Conservation (phyloP, 2,329 filamentous ascomycete genomes). For the Fusarium guadeloupense region DNA sequence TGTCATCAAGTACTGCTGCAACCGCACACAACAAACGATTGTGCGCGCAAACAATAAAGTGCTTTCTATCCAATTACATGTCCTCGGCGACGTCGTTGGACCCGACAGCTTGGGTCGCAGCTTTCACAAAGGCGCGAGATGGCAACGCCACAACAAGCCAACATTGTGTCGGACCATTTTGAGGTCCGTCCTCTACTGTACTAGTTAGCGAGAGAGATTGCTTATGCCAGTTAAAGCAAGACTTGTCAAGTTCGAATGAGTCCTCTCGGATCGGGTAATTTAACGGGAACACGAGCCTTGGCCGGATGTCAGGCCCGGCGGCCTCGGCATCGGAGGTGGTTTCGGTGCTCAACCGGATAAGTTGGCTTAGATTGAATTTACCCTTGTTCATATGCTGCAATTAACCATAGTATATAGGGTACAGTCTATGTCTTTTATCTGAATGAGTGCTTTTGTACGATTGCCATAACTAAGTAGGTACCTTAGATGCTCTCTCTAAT, state of each 20-base stretch:
- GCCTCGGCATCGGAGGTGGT: slow-evolving; percentile 18
- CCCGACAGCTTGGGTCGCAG: slow-evolving; percentile 40
- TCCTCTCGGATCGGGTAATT: not conserved
- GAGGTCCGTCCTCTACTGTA: not conserved
- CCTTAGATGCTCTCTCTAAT: not conserved
- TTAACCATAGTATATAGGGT: not conserved
- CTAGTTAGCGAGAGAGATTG: too few relatives aligned
- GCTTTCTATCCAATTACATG: slow-evolving; percentile 32
- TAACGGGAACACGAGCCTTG: not conserved
- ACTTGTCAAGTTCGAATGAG: not conserved
- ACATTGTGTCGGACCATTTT: slow-evolving; percentile 14
- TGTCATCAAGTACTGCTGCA: slow-evolving; percentile 4
- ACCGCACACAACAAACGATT: slow-evolving; percentile 21
- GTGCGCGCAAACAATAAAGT: slow-evolving; percentile 18
- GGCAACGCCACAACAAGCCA: slow-evolving; percentile 36
- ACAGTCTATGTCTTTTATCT: not conserved
- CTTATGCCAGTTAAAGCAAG: not conserved
- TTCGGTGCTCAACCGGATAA: slow-evolving; percentile 23
- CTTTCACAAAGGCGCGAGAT: slow-evolving; percentile 38
- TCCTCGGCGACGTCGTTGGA: slow-evolving; percentile 20
- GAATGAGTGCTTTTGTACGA: not conserved
- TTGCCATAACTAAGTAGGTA: too few relatives aligned
- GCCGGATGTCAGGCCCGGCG: slow-evolving; percentile 39
- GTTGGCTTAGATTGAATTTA: slow-evolving; percentile 13
- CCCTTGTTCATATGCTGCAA: not conserved